phyloP scores from a whole-genome alignment of 23 red algal genomes.

The Rhodosorus marinus region DNA sequence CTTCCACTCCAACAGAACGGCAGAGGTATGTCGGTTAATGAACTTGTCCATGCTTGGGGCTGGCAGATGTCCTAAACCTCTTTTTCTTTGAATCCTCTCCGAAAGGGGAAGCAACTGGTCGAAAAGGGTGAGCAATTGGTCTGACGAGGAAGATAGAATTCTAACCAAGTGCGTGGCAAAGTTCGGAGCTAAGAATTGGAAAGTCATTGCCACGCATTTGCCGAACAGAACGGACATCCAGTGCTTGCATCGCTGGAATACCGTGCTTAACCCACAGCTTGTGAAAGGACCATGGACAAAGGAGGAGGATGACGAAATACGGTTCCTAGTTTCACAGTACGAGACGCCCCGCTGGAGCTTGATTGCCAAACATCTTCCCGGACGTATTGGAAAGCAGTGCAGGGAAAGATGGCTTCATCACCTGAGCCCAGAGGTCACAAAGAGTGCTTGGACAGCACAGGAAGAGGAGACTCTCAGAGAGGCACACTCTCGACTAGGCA shows the following conservation, averaged over 20 bases:
- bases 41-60: too few relatives aligned
- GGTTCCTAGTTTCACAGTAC: constrained; percentile 36
- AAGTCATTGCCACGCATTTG: constrained; percentile 45
- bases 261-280: constrained; percentile 59
- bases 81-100: too few relatives aligned
- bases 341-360: constrained; percentile 67
- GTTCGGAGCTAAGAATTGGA: constrained; percentile 70
- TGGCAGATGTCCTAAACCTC: too few relatives aligned
- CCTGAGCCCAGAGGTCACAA: constrained; percentile 64
- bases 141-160: constrained; percentile 58
- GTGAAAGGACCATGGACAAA: constrained; percentile 89
- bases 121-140: too few relatives aligned
- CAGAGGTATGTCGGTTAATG: too few relatives aligned
- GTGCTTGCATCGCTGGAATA: constrained; percentile 90
- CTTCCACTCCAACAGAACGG: too few relatives aligned
- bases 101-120: too few relatives aligned
- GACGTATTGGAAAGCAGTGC: constrained; percentile 93
- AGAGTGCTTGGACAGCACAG: constrained; percentile 70
- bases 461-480: constrained; percentile 68
- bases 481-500: constrained; percentile 66
- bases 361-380: constrained; percentile 60
- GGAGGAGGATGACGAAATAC: constrained; percentile 71
- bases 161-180: constrained; percentile 43
- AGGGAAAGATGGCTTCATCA: constrained; percentile 96
- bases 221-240: constrained; percentile 53